A percentile compares a stretch with the other conserved stretches of the same genome.
These are phyloP conservation scores for Xylaria curta DNA, from an alignment of 495 filamentous ascomycete genomes.

Conservation along the genomic window DNA sequence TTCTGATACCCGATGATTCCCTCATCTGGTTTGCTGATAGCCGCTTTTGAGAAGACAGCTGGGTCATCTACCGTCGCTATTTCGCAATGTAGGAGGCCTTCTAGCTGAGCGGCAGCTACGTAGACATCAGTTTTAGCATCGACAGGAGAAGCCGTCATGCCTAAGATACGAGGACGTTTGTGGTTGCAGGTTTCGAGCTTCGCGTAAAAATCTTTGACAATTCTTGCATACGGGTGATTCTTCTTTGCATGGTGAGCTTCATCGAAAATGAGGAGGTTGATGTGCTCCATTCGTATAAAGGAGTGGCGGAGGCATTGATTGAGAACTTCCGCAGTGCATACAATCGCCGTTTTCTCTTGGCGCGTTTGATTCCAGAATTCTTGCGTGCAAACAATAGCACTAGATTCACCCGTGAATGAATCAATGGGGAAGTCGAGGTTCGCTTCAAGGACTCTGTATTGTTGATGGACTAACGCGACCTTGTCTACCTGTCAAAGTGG, in stretches of 20 bases:
- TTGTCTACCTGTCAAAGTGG: conserved; percentile 70
- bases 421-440: conserved; percentile 84
- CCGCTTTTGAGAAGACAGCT: conserved; percentile 61
- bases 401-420: conserved; percentile 74
- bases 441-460: conserved; percentile 78
- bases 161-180: conserved; percentile 80
- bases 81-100: conserved; percentile 75
- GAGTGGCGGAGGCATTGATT: conserved; percentile 78
- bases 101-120: conserved; percentile 77
- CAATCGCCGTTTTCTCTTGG: conserved; percentile 80
- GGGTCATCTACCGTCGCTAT: conserved; percentile 83
- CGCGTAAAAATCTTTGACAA: conserved; percentile 86
- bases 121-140: conserved; percentile 77
- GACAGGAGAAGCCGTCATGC: conserved; percentile 98
- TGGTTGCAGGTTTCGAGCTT: conserved; percentile 41
- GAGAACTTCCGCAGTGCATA: conserved; percentile 91
- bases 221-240: conserved; percentile 88
- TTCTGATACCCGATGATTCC: conserved; percentile 61
- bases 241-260: conserved; percentile 98
- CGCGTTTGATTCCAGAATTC: conserved; percentile 74
- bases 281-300: conserved; percentile 79
- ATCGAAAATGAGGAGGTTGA: conserved; percentile 94
- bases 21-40: conserved; percentile 33
- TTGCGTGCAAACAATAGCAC: conserved; percentile 61
- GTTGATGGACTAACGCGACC: conserved; percentile 90